A percentile compares a stretch with the other conserved stretches of the same genome.
These are phyloP conservation scores for Phytopythium sindhum DNA, from an alignment of 352 stramenopile species.

Conservation along the genomic window DNA sequence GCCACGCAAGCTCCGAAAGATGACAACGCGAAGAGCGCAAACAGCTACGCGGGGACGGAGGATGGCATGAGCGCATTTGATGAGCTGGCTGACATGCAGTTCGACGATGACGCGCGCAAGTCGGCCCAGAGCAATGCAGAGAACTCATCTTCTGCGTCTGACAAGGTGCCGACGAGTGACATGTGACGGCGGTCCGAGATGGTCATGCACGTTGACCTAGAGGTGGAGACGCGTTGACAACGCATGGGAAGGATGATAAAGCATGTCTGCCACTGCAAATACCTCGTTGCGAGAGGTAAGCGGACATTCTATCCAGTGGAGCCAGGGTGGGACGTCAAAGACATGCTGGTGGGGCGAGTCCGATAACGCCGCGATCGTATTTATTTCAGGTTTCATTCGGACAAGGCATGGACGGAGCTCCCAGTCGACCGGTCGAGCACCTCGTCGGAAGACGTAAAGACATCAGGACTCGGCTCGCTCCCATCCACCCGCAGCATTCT, in stretches of 20 bases:
- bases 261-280: neutral
- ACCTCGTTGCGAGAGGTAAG: neutral
- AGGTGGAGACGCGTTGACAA: neutral
- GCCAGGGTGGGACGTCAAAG: neutral
- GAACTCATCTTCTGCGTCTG: neutral
- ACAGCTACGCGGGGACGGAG: neutral
- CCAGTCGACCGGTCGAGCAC: neutral
- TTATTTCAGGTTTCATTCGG: neutral
- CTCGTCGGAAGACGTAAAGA: conserved; percentile 1
- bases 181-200: neutral
- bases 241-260: neutral
- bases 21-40: neutral
- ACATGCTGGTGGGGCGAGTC: neutral
- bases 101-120: conserved; percentile 5
- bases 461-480: neutral
- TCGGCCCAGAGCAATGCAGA: neutral
- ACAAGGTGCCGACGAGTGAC: neutral
- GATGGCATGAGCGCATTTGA: conserved; percentile 2
- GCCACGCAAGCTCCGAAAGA: neutral
- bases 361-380: neutral
- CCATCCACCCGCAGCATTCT: neutral
- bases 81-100: neutral
- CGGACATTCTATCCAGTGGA: neutral
- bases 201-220: neutral
- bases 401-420: neutral